Evolutionary conservation across 768 basidiomycete genomes (phyloP).

Genomic region (Lenzites betulinus): DNA sequence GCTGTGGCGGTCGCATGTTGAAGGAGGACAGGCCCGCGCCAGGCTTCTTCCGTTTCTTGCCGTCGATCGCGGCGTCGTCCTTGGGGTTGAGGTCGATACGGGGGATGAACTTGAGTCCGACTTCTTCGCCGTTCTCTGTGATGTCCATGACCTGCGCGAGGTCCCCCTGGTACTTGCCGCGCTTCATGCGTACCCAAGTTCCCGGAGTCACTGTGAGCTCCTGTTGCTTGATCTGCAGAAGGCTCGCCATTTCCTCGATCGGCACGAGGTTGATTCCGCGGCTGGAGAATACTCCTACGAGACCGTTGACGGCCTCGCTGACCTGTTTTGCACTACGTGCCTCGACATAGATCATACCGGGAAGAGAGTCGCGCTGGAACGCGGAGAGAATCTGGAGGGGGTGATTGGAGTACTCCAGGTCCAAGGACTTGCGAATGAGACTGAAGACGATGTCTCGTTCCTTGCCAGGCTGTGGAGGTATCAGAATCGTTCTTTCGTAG

Average conservation of each 20-base stretch:
- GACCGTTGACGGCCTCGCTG: conserved; percentile 79
- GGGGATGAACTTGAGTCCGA: conserved; percentile 93
- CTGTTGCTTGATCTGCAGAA: conserved; percentile 95
- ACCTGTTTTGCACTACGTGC: conserved; percentile 88
- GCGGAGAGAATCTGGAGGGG: conserved; percentile 90
- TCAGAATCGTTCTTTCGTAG: background rate
- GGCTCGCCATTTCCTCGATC: conserved; percentile 96
- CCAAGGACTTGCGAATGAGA: conserved; percentile 91
- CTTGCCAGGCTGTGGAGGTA: conserved; percentile 67
- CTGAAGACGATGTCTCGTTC: conserved; percentile 94
- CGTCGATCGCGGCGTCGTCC: conserved; percentile 67
- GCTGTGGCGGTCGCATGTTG: conserved; percentile 83
- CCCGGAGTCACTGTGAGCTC: conserved; percentile 81
- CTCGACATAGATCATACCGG: conserved; percentile 97
- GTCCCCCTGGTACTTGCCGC: conserved; percentile 93
- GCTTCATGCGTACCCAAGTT: conserved; percentile 93
- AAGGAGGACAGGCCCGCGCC: conserved; percentile 44
- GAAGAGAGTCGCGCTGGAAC: conserved; percentile 93
- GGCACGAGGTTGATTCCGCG: conserved; percentile 86
- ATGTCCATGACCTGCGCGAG: conserved; percentile 94
- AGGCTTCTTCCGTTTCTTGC: conserved; percentile 79
- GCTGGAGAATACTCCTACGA: conserved; percentile 89
- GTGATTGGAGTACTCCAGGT: conserved; percentile 72
- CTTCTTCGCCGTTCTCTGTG: conserved; percentile 90
- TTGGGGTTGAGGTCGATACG: conserved; percentile 94